Percentiles rank a stretch among this genome's conserved stretches.
Evolutionary conservation across 345 rosid genomes (phyloP).

Genomic region (Raphanus raphanistrum): DNA sequence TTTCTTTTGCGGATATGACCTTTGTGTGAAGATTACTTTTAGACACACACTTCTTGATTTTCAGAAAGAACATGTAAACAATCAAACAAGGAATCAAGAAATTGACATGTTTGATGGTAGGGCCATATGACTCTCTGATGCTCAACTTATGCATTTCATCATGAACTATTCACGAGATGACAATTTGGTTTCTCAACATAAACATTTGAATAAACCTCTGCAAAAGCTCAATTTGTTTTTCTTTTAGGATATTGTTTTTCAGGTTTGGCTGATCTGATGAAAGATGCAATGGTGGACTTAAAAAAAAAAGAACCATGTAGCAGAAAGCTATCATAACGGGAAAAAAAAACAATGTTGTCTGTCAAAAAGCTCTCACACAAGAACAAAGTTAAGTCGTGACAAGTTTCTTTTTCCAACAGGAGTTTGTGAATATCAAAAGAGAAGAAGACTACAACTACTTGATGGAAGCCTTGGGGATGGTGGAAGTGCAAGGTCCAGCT

Average conservation of each 20-base stretch:
- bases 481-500: slow-evolving; percentile 79
- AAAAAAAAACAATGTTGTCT: background rate
- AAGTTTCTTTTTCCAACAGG: background rate
- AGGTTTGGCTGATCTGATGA: too few species aligned
- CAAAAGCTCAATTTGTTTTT: too few species aligned
- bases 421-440: slow-evolving; percentile 20
- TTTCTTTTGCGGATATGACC: too few species aligned
- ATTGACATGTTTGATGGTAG: background rate
- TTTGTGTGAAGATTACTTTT: background rate
- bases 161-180: slow-evolving; percentile 29
- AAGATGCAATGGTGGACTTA: background rate
- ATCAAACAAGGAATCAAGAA: slow-evolving; percentile 17
- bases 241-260: too few species aligned
- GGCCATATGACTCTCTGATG: background rate
- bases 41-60: slow-evolving; percentile 6
- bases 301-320: background rate
- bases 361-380: background rate
- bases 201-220: too few species aligned
- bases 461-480: slow-evolving; percentile 72
- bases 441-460: slow-evolving; percentile 47
- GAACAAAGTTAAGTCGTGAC: background rate
- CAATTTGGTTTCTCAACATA: too few species aligned
- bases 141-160: slow-evolving; percentile 41
- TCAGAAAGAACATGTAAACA: slow-evolving; percentile 1
- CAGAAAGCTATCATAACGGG: background rate